Evolutionary conservation across 257 asterid genomes (phyloP).

Genomic region (Solanum corneliomulleri): DNA sequence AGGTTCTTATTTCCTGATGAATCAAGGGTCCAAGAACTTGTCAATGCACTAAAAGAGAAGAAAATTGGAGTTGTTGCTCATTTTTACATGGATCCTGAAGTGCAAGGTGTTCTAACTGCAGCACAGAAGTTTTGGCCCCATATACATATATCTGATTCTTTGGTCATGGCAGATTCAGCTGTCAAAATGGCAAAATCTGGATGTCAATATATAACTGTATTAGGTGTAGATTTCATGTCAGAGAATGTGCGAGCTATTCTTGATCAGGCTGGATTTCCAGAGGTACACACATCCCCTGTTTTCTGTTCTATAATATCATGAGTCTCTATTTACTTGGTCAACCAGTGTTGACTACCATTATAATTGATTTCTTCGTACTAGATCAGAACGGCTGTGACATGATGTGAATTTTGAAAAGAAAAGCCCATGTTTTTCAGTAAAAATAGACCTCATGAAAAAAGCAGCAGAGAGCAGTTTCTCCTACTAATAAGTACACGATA

Average conservation of each 20-base stretch:
- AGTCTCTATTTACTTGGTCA: not conserved
- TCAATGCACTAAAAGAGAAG: conserved; percentile 71
- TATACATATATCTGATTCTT: conserved; percentile 91
- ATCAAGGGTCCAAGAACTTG: conserved; percentile 58
- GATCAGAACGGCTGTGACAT: not conserved
- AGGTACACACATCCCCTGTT: conserved; percentile 29
- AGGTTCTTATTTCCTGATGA: conserved; percentile 73
- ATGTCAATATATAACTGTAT: conserved; percentile 74
- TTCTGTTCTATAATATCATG: not conserved
- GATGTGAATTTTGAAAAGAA: not conserved
- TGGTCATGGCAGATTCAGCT: conserved; percentile 97
- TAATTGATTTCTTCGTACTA: not conserved
- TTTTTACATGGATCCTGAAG: conserved; percentile 99
- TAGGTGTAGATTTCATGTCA: conserved; percentile 97
- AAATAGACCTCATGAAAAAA: not conserved
- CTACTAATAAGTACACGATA: not conserved
- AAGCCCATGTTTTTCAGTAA: not conserved
- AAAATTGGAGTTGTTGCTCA: conserved; percentile 95
- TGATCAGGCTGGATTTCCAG: conserved; percentile 87
- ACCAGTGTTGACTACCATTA: not conserved
- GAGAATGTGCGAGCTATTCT: conserved; percentile 97
- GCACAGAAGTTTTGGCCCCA: conserved; percentile 97
- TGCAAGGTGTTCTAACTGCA: conserved; percentile 93
- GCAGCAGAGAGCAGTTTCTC: not conserved
- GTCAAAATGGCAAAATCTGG: conserved; percentile 92